Evolutionary conservation across 352 stramenopile genomes (phyloP).

Genomic region (Peronospora belbahrii): DNA sequence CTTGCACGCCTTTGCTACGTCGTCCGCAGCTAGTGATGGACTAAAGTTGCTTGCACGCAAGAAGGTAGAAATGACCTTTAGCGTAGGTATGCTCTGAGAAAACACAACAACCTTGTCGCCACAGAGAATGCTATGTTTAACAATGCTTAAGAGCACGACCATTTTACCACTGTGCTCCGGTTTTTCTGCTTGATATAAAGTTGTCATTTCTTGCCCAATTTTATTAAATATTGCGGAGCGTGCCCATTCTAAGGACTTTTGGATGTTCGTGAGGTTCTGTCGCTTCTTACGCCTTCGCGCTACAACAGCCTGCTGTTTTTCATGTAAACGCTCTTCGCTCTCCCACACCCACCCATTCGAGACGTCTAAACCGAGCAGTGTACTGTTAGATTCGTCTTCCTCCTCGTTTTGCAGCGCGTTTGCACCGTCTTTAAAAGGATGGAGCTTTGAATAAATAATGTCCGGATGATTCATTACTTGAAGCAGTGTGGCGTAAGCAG

Average conservation of each 20-base stretch:
- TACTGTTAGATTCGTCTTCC: constrained; percentile 29
- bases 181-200: constrained; percentile 38
- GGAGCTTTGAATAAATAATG: constrained; percentile 73
- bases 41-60: constrained; percentile 50
- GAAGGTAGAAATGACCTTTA: constrained; percentile 75
- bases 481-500: constrained; percentile 65
- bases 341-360: constrained; percentile 57
- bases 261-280: constrained; percentile 51
- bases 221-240: constrained; percentile 33
- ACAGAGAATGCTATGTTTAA: constrained; percentile 60
- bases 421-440: constrained; percentile 23
- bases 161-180: constrained; percentile 79
- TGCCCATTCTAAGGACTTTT: constrained; percentile 65
- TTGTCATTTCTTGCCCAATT: constrained; percentile 1
- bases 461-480: constrained; percentile 88
- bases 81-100: constrained; percentile 79
- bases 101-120: constrained; percentile 86
- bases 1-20: constrained; percentile 17
- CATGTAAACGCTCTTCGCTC: constrained; percentile 46
- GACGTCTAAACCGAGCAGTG: constrained; percentile 11
- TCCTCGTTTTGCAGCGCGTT: constrained; percentile 18
- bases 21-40: constrained; percentile 22
- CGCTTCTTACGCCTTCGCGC: constrained; percentile 45
- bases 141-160: constrained; percentile 61
- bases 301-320: constrained; percentile 42